Conservation (phyloP, 2,329 filamentous ascomycete genomes). For the Aureobasidium namibiae region DNA sequence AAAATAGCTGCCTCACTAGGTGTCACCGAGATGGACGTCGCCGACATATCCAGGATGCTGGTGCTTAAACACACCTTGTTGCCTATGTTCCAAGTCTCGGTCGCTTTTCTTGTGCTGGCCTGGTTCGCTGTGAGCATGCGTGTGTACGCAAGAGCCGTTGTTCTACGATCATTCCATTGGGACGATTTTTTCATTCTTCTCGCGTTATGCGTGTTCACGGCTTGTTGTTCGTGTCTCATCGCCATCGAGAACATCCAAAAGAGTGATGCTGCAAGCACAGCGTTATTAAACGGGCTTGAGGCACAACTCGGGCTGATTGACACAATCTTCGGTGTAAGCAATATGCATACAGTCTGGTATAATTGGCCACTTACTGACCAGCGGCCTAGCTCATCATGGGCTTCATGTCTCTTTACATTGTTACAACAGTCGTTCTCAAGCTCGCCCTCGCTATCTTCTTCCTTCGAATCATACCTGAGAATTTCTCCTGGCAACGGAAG, state of each 20-base stretch:
- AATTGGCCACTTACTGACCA: conserved; percentile 36
- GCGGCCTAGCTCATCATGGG: conserved; percentile 40
- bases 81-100: conserved; percentile 19
- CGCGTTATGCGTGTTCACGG: conserved; percentile 25
- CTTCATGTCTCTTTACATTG: conserved; percentile 30
- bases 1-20: not conserved
- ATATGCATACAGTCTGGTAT: too few species aligned
- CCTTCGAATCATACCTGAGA: conserved; percentile 27
- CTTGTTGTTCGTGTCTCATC: conserved; percentile 27
- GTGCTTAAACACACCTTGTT: not conserved
- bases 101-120: conserved; percentile 27
- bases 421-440: conserved; percentile 37
- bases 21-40: not conserved
- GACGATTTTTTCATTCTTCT: conserved; percentile 30
- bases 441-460: conserved; percentile 34
- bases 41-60: not conserved
- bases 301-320: conserved; percentile 18
- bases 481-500: conserved; percentile 21
- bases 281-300: not conserved
- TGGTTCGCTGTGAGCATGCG: conserved; percentile 27
- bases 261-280: not conserved
- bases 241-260: conserved; percentile 11
- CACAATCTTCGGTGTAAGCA: conserved; percentile 43
- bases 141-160: conserved; percentile 24
- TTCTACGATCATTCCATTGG: conserved; percentile 25